These are phyloP conservation scores for Kandelia obovata DNA, from an alignment of 345 rosid genomes.

Conservation along the genomic window DNA sequence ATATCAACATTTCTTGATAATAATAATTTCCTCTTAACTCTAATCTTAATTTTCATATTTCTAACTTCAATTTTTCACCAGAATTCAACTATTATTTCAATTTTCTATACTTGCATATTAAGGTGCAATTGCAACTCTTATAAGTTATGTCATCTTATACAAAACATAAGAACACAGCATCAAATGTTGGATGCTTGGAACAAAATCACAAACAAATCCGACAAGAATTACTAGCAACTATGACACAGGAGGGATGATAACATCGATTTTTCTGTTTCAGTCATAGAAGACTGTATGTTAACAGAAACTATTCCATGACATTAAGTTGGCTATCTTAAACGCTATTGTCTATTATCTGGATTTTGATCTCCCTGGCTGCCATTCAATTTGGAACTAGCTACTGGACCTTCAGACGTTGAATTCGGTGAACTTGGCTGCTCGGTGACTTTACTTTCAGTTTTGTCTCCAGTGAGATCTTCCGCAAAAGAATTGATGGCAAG, in stretches of 20 bases:
- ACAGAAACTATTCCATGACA: conserved; percentile 10
- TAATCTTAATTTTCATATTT: too few species aligned
- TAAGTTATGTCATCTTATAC: background rate
- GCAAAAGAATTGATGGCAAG: conserved; percentile 55
- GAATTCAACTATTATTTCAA: too few species aligned
- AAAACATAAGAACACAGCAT: background rate
- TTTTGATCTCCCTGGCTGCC: conserved; percentile 42
- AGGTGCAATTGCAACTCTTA: background rate
- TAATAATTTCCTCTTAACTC: too few species aligned
- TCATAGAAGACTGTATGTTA: conserved; percentile 14
- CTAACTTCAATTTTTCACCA: too few species aligned
- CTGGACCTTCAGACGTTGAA: conserved; percentile 27
- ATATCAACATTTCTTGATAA: too few species aligned
- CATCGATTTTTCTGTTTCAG: background rate
- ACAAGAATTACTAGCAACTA: background rate
- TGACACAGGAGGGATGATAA: background rate
- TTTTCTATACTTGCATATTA: background rate
- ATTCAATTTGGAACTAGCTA: conserved; percentile 32
- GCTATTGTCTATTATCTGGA: conserved; percentile 35
- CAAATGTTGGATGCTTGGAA: background rate
- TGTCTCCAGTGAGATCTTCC: conserved; percentile 34
- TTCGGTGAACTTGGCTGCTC: conserved; percentile 18
- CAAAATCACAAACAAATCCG: background rate
- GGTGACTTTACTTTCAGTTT: conserved; percentile 24
- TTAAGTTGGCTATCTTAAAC: conserved; percentile 16